A percentile compares a stretch with the other conserved stretches of the same genome.
Evolutionary conservation across 345 rosid genomes (phyloP).

Genomic region (Passiflora organensis): DNA sequence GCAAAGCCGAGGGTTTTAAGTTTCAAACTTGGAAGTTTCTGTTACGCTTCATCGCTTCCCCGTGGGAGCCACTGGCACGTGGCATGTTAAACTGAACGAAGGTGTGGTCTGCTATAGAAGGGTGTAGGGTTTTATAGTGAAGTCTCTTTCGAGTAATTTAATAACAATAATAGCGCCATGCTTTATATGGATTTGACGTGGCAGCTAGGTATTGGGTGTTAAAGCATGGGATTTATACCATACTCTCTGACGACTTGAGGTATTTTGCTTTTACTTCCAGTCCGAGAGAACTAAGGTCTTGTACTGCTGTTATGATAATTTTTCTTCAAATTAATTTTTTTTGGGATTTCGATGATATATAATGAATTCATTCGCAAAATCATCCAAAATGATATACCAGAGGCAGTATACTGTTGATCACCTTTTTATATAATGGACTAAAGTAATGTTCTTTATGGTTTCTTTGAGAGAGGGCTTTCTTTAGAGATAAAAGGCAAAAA

Average conservation of each 20-base stretch:
- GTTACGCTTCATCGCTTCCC: background rate
- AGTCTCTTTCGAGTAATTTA: background rate
- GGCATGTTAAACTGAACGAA: background rate
- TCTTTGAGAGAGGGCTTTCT: slow-evolving; percentile 28
- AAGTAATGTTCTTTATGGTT: slow-evolving; percentile 5
- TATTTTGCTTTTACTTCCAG: too few relatives aligned
- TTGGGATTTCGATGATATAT: too few relatives aligned
- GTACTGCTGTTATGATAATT: too few relatives aligned
- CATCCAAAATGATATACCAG: too few relatives aligned
- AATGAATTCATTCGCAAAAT: too few relatives aligned
- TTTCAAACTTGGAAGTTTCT: background rate
- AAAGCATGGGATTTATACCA: background rate
- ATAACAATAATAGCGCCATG: too few relatives aligned
- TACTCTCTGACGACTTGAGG: too few relatives aligned
- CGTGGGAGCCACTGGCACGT: slow-evolving; percentile 3
- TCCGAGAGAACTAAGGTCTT: too few relatives aligned
- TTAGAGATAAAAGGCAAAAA: slow-evolving; percentile 6
- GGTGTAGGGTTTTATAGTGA: background rate
- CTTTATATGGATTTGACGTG: background rate
- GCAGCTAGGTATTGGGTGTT: background rate
- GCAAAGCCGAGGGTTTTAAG: background rate
- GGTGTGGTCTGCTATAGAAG: background rate
- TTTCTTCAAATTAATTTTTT: too few relatives aligned
- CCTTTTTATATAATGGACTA: slow-evolving; percentile 6
- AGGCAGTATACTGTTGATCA: background rate